phyloP scores from a whole-genome alignment of 2,329 filamentous ascomycete species.

The Trematosphaeria pertusa region DNA sequence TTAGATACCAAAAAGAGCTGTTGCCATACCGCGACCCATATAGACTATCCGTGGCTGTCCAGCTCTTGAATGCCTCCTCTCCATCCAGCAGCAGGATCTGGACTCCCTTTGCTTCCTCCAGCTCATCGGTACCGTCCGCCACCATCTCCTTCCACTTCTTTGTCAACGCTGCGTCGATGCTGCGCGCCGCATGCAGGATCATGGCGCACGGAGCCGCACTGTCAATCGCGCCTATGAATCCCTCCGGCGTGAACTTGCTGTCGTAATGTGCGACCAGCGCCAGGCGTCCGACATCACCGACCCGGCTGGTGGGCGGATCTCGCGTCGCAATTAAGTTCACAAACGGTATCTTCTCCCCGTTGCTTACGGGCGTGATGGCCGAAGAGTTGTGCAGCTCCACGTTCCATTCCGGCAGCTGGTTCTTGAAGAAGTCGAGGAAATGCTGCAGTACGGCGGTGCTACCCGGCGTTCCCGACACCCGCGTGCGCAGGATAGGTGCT shows the following conservation, averaged over 20 bases:
- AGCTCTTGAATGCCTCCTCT: slow-evolving; percentile 86
- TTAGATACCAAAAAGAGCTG: background rate
- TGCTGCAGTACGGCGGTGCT: slow-evolving; percentile 79
- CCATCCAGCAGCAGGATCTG: slow-evolving; percentile 93
- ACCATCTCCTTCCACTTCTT: slow-evolving; percentile 80
- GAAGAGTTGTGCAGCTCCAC: slow-evolving; percentile 89
- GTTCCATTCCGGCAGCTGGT: slow-evolving; percentile 79
- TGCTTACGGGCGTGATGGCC: slow-evolving; percentile 78
- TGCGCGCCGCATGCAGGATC: slow-evolving; percentile 83
- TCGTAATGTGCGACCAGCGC: slow-evolving; percentile 96
- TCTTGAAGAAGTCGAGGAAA: slow-evolving; percentile 82
- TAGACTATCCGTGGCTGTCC: slow-evolving; percentile 83
- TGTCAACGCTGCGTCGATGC: slow-evolving; percentile 81
- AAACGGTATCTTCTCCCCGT: slow-evolving; percentile 78
- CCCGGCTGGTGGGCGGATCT: slow-evolving; percentile 80
- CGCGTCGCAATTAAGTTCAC: slow-evolving; percentile 87
- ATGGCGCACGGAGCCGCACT: slow-evolving; percentile 95
- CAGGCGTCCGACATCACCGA: slow-evolving; percentile 80
- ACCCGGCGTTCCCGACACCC: slow-evolving; percentile 85
- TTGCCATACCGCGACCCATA: slow-evolving; percentile 80
- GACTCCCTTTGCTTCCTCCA: slow-evolving; percentile 80
- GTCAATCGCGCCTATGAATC: slow-evolving; percentile 93
- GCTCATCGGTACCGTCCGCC: slow-evolving; percentile 48
- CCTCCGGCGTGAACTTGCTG: slow-evolving; percentile 78
- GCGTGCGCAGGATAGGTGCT: slow-evolving; percentile 83